Conservation (phyloP, 2,329 filamentous ascomycete species). For the Scortechinia acanthostroma region DNA sequence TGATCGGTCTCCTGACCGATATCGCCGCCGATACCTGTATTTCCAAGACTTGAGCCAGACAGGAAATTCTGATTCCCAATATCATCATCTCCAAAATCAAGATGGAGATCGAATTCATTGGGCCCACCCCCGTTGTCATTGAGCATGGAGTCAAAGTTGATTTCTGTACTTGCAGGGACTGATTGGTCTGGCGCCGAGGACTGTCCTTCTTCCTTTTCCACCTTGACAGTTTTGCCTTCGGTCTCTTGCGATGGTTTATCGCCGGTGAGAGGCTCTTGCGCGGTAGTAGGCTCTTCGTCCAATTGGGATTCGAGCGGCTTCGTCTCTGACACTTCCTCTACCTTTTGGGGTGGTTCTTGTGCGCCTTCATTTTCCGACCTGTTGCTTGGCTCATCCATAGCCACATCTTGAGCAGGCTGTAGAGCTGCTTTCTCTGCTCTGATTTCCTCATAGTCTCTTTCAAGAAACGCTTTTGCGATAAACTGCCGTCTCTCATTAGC, state of each 20-base stretch:
- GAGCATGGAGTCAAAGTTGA: conserved; percentile 27
- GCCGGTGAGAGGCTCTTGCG: not conserved
- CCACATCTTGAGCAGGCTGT: conserved; percentile 14
- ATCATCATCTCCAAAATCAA: conserved; percentile 26
- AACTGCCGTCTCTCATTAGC: conserved; percentile 16
- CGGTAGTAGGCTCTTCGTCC: not conserved
- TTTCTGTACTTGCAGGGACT: conserved; percentile 7
- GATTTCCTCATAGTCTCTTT: conserved; percentile 26
- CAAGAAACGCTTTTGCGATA: conserved; percentile 29
- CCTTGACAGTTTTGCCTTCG: not conserved
- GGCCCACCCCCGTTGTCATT: conserved; percentile 16
- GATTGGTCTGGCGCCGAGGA: conserved; percentile 6
- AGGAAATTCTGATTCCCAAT: conserved; percentile 25
- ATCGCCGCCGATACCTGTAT: not conserved
- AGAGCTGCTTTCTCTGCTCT: conserved; percentile 12
- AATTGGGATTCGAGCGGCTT: not conserved
- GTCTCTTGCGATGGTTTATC: not conserved
- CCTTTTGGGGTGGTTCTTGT: not conserved
- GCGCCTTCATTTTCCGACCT: not conserved
- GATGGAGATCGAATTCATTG: conserved; percentile 25
- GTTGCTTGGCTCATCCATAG: conserved; percentile 14
- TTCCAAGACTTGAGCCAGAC: conserved; percentile 19
- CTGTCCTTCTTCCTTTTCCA: not conserved
- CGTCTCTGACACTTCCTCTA: not conserved
- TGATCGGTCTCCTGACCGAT: not conserved